Percentiles rank a stretch among this genome's conserved stretches.
These are phyloP conservation scores for Vitis vinifera DNA, from an alignment of 164 flowering plant species.

Conservation along the genomic window DNA sequence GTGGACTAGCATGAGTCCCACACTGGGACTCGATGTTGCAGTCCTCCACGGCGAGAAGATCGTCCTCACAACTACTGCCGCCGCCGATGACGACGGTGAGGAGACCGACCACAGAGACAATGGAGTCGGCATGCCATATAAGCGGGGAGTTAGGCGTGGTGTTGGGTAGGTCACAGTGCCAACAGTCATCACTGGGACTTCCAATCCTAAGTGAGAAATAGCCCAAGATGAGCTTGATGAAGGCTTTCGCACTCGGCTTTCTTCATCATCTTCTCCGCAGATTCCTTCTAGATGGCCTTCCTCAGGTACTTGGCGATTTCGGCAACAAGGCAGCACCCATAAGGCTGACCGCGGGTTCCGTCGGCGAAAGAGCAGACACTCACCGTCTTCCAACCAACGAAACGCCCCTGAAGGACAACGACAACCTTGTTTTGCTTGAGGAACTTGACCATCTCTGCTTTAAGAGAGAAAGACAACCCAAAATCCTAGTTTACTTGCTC, in stretches of 20 bases:
- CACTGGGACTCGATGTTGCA: too few relatives aligned
- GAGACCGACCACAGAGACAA: too few relatives aligned
- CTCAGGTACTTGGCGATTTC: constrained; percentile 48
- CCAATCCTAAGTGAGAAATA: too few relatives aligned
- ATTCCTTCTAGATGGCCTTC: constrained; percentile 53
- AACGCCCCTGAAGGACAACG: constrained; percentile 47
- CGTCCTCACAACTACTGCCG: too few relatives aligned
- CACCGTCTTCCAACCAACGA: constrained; percentile 52
- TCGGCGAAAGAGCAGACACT: constrained; percentile 49
- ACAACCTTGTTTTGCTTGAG: constrained; percentile 54
- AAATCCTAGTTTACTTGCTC: background rate
- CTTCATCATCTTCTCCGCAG: constrained; percentile 52
- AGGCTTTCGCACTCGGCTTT: constrained; percentile 47
- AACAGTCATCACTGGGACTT: too few relatives aligned
- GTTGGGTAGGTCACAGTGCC: too few relatives aligned
- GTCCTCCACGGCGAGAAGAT: too few relatives aligned
- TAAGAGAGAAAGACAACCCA: background rate
- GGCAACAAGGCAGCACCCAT: constrained; percentile 55
- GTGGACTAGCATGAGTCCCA: too few relatives aligned
- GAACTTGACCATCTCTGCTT: constrained; percentile 48
- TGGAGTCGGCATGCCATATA: too few relatives aligned
- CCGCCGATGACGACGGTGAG: too few relatives aligned
- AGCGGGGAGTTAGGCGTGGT: too few relatives aligned
- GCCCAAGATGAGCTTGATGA: constrained; percentile 36
- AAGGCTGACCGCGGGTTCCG: constrained; percentile 49